A percentile compares a stretch with the other conserved stretches of the same genome.
Conservation (phyloP, 1,284 basidiomycete species). For the Ustilago bromivora region DNA sequence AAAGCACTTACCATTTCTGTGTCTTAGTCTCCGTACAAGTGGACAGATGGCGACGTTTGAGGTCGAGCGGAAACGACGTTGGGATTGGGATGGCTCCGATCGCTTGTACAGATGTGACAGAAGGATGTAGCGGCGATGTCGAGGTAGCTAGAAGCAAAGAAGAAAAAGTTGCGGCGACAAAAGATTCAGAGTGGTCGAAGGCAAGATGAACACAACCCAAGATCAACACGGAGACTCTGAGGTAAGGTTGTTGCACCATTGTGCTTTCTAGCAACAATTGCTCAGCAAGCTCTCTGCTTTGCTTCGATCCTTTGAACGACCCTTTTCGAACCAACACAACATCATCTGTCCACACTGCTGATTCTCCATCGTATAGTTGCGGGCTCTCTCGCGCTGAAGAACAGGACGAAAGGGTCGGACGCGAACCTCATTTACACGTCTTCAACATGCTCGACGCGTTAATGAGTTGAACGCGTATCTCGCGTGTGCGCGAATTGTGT, state of each 20-base stretch:
- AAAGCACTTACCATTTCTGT: background rate
- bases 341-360: background rate
- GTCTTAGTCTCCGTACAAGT: background rate
- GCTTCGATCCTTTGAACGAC: background rate
- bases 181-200: background rate
- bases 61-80: background rate
- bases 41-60: background rate
- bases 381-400: background rate
- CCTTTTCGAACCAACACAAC: background rate
- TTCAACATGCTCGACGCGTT: conserved; percentile 30
- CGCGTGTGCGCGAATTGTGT: background rate
- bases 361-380: background rate
- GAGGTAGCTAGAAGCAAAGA: background rate
- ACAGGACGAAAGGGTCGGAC: background rate
- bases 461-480: conserved; percentile 22
- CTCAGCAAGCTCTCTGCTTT: background rate
- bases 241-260: background rate
- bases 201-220: background rate
- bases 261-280: too few species aligned
- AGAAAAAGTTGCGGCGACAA: background rate
- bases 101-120: background rate
- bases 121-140: background rate
- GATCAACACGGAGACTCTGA: background rate
- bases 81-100: background rate
- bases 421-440: conserved; percentile 51